Evolutionary conservation across 345 rosid species (phyloP).

Genomic region (Dipteronia sinensis): DNA sequence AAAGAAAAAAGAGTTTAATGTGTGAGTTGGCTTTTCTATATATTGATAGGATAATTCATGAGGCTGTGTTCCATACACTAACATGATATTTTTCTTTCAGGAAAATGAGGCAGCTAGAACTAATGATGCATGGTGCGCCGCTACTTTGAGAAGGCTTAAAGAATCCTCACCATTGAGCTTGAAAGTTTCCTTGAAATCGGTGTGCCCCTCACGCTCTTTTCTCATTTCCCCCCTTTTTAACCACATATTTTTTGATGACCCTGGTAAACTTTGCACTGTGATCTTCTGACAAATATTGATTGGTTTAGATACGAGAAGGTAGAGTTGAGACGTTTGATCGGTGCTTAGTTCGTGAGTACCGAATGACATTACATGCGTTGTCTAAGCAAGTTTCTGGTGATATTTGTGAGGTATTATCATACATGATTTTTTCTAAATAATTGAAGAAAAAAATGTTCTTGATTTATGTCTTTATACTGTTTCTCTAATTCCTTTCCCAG

Average conservation of each 20-base stretch:
- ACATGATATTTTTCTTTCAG: slow-evolving; percentile 35
- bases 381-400: slow-evolving; percentile 54
- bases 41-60: background rate
- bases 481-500: slow-evolving; percentile 33
- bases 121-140: slow-evolving; percentile 67
- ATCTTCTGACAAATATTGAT: slow-evolving; percentile 16
- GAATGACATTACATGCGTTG: slow-evolving; percentile 77
- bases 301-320: slow-evolving; percentile 74
- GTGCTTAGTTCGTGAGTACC: slow-evolving; percentile 78
- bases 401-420: slow-evolving; percentile 66
- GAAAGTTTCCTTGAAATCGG: slow-evolving; percentile 91
- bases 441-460: slow-evolving; percentile 13
- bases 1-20: too few relatives aligned
- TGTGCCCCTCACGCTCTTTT: slow-evolving; percentile 40
- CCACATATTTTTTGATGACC: background rate
- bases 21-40: too few relatives aligned
- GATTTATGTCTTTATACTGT: background rate
- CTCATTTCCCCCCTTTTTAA: background rate
- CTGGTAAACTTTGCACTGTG: background rate
- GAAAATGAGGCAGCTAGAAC: slow-evolving; percentile 58
- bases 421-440: background rate
- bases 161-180: slow-evolving; percentile 87
- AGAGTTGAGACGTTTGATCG: slow-evolving; percentile 81
- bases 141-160: slow-evolving; percentile 64
- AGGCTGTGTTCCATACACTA: background rate